These are phyloP conservation scores for Pseudonectria buxi DNA, from an alignment of 2,329 filamentous ascomycete genomes.

Conservation along the genomic window DNA sequence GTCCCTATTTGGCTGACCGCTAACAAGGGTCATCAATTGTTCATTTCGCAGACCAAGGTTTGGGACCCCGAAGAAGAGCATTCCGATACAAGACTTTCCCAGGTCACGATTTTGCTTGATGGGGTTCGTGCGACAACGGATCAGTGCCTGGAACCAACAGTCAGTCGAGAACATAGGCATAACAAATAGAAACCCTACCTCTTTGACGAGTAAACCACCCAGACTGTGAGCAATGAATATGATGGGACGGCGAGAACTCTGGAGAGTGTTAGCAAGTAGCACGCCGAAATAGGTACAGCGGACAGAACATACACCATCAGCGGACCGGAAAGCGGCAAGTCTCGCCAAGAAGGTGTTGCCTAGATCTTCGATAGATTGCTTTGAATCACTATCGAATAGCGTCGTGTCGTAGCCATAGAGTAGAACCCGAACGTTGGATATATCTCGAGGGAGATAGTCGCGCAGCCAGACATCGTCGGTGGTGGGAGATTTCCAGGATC, in stretches of 20 bases:
- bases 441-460: slow-evolving; percentile 19
- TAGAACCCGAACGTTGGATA: slow-evolving; percentile 17
- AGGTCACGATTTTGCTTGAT: slow-evolving; percentile 3
- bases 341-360: slow-evolving; percentile 8
- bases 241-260: slow-evolving; percentile 2
- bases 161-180: neutral
- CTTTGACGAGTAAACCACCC: slow-evolving; percentile 21
- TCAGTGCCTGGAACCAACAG: slow-evolving; percentile 8
- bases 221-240: slow-evolving; percentile 18
- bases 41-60: slow-evolving; percentile 19
- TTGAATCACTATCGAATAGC: slow-evolving; percentile 13
- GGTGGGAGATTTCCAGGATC: slow-evolving; percentile 21
- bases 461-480: slow-evolving; percentile 23
- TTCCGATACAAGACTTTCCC: slow-evolving; percentile 12
- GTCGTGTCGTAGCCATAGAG: slow-evolving; percentile 26
- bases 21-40: slow-evolving; percentile 13
- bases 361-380: slow-evolving; percentile 14
- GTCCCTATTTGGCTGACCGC: slow-evolving; percentile 16
- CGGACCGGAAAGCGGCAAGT: slow-evolving; percentile 9
- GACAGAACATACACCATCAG: slow-evolving; percentile 6
- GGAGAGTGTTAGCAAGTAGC: too few species aligned
- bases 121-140: slow-evolving; percentile 5
- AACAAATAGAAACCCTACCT: slow-evolving; percentile 14
- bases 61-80: slow-evolving; percentile 24
- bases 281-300: too few species aligned